These are phyloP conservation scores for Termitomyces heimii DNA, from an alignment of 768 basidiomycete genomes.

Conservation along the genomic window DNA sequence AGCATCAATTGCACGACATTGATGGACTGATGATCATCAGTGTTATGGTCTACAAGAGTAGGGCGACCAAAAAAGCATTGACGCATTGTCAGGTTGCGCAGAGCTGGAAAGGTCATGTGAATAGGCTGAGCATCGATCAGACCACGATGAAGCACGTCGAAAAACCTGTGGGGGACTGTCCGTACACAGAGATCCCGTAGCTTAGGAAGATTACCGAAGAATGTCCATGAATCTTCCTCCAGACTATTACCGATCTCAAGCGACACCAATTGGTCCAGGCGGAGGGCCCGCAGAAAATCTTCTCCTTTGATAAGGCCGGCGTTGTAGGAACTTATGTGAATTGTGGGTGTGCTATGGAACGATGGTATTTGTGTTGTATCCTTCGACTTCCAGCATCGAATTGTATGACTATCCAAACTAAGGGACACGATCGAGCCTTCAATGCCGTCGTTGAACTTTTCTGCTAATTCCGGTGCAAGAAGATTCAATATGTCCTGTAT, in stretches of 20 bases:
- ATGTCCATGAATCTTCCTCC: background rate
- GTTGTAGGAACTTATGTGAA: rapidly evolving
- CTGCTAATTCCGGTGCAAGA: background rate
- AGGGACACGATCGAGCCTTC: background rate
- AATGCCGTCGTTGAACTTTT: background rate
- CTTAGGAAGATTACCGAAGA: background rate
- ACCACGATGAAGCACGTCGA: background rate
- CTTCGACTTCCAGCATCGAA: background rate
- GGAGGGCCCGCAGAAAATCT: background rate
- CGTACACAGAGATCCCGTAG: background rate
- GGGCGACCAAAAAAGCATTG: background rate
- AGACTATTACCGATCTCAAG: background rate
- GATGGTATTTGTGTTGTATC: background rate
- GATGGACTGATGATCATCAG: too few relatives aligned
- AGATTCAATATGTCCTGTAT: background rate
- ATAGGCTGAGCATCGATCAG: background rate
- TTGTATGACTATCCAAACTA: too few relatives aligned
- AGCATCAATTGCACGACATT: background rate
- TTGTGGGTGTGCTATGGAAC: background rate
- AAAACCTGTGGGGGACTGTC: background rate
- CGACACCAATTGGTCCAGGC: background rate
- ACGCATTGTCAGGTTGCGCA: background rate
- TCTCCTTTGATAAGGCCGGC: too few relatives aligned
- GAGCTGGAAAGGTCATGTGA: background rate
- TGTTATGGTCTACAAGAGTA: background rate